Evolutionary conservation across 768 basidiomycete genomes (phyloP).

Genomic region (Pulveroboletus ravenelii): DNA sequence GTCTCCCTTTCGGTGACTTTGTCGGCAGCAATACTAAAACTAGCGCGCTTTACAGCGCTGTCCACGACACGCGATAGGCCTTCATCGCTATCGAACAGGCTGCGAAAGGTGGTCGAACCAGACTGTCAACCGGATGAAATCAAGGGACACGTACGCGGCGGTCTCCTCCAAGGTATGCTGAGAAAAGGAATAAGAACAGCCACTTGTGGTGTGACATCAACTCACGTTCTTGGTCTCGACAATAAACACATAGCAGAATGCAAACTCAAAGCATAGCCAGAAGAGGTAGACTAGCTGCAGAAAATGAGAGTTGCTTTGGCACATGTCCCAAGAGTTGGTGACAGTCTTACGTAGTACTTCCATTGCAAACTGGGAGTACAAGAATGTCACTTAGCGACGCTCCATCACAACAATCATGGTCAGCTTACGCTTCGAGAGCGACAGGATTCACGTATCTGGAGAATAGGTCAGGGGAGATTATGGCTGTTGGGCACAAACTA

Average conservation of each 20-base stretch:
- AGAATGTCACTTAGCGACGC: neutral
- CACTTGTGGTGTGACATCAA: neutral
- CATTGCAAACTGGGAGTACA: conserved; percentile 31
- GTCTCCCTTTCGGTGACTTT: neutral
- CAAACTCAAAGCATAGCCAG: conserved; percentile 39
- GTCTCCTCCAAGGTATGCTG: conserved; percentile 20
- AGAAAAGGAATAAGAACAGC: neutral
- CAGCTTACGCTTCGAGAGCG: conserved; percentile 25
- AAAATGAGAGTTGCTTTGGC: neutral
- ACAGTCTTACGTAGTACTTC: conserved; percentile 41
- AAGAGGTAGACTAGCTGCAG: conserved; percentile 30
- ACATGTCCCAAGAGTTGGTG: neutral
- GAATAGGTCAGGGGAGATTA: conserved; percentile 12
- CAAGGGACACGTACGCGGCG: conserved; percentile 12
- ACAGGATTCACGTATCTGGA: conserved; percentile 35
- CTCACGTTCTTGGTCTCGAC: conserved; percentile 37
- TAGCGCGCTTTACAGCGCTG: neutral
- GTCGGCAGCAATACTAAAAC: neutral
- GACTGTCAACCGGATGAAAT: too few relatives aligned
- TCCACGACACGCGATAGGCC: neutral
- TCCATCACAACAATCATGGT: neutral
- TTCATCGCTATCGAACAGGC: conserved; percentile 13
- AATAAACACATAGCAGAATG: conserved; percentile 35
- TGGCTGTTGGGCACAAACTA: conserved; percentile 21
- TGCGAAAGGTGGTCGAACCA: neutral